Evolutionary conservation across 2,329 filamentous ascomycete species (phyloP), one percentile per base, ranked within the genome.

Genomic region (Penicillium oxalicum): DNA sequence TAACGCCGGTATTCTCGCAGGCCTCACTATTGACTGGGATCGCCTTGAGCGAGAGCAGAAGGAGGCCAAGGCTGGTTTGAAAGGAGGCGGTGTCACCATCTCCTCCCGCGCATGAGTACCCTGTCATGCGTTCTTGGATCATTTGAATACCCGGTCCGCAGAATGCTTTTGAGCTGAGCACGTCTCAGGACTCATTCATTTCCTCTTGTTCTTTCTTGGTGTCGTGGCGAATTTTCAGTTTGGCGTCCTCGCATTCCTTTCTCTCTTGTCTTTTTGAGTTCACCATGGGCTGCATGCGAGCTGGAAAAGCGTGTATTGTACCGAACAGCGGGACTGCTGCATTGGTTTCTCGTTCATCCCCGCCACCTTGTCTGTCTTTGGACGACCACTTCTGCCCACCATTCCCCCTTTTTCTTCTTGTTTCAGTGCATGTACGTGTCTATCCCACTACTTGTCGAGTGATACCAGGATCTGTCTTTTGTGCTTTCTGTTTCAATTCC

Each of bases 1-100:
- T 53, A 64, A 9, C 59, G 64, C 33, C 58, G 62, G 28, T 48
- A 58, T 5, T 34, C 18, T 37, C 35, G 26, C 48, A 13, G n/a
- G 33, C 28, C 26, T 55, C 26, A 36, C 64, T 32, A 58, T 72
- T 29, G 67, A 73, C 45, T 74, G 70, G 69, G 68, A 72, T n/a
- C 57, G 57, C 9, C 50, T 69, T 34, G 63, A 68, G n/a, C 57
- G 56, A 9, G 63, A 63, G 24, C 61, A 64, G 28, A 56, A 58
- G 25, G 57, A 61, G 13, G 49, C 59, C 39, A 48, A 57, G 36
- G 60, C 64, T 40, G 61, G 61, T 43, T 5, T 11, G 8, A 32
- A 32, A 11, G 53, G 51, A 37, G 57, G 50, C 40, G 57, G 52
- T 7, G 59, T 65, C 35, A 50, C 58, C 18, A 62, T 69, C 39